Evolutionary conservation across 2,329 filamentous ascomycete genomes (phyloP).

Genomic region (Alternaria dauci): DNA sequence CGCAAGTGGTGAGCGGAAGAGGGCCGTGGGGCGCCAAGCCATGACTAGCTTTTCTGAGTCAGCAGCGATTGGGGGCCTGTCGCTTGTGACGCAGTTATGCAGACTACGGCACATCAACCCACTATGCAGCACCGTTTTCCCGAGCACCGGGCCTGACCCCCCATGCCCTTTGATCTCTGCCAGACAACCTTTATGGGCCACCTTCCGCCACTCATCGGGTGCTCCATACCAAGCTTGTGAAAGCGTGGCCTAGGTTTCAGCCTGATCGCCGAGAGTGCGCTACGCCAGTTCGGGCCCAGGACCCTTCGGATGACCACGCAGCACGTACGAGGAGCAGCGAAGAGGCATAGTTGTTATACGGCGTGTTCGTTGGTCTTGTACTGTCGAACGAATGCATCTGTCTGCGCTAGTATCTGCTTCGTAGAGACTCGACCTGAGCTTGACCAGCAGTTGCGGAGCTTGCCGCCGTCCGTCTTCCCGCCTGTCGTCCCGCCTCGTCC

Average conservation of each 20-base stretch:
- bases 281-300: slow-evolving; percentile 3
- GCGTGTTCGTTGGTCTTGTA: slow-evolving; percentile 1
- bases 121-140: slow-evolving; percentile 21
- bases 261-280: slow-evolving; percentile 11
- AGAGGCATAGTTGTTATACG: slow-evolving; percentile 2
- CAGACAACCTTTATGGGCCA: slow-evolving; percentile 12
- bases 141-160: slow-evolving; percentile 12
- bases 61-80: slow-evolving; percentile 11
- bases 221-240: slow-evolving; percentile 7
- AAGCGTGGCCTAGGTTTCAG: slow-evolving; percentile 12
- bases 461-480: neutral
- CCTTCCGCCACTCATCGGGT: slow-evolving; percentile 6
- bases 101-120: slow-evolving; percentile 11
- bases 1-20: neutral
- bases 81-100: slow-evolving; percentile 16
- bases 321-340: slow-evolving; percentile 1
- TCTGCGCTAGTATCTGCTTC: slow-evolving; percentile 10
- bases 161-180: slow-evolving; percentile 14
- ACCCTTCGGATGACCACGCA: slow-evolving; percentile 10
- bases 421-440: neutral
- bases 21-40: slow-evolving; percentile 15
- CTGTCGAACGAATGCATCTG: neutral
- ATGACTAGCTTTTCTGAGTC: slow-evolving; percentile 2
- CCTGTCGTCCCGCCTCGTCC: neutral
- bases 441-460: slow-evolving; percentile 4